A percentile compares a stretch with the other conserved stretches of the same genome.
Evolutionary conservation across 352 stramenopile genomes (phyloP).

Genomic region (Globisporangium camurandrum): DNA sequence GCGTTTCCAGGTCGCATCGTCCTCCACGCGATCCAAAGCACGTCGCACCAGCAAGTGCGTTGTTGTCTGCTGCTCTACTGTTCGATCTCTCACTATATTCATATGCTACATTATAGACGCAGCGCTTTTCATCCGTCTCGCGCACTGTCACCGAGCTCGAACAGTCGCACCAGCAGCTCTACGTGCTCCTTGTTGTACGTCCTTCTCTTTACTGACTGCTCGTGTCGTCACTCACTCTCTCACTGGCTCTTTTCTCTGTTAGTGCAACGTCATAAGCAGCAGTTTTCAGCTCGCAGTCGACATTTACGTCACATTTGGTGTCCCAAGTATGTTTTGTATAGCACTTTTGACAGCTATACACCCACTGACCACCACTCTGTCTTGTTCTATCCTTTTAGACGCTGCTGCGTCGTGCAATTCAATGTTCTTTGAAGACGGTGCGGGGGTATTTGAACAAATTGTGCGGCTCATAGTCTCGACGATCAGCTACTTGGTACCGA

Average conservation of each 20-base stretch:
- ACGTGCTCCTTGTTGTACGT: constrained; percentile 56
- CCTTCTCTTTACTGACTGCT: background rate
- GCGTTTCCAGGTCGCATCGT: constrained; percentile 47
- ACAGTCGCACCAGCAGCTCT: constrained; percentile 64
- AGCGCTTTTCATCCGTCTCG: constrained; percentile 24
- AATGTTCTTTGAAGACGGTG: constrained; percentile 66
- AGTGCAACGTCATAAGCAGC: constrained; percentile 64
- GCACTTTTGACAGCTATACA: too few relatives aligned
- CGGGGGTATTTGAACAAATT: constrained; percentile 44
- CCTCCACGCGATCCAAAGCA: constrained; percentile 51
- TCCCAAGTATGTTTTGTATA: too few relatives aligned
- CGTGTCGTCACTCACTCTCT: background rate
- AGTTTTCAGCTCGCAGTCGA: constrained; percentile 51
- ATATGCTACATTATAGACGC: constrained; percentile 19
- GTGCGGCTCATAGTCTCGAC: constrained; percentile 41
- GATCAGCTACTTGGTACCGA: constrained; percentile 47
- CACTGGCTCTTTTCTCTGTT: background rate
- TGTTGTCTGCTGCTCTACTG: too few relatives aligned
- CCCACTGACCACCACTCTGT: background rate
- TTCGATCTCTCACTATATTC: background rate
- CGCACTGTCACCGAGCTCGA: constrained; percentile 37
- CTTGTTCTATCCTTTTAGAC: constrained; percentile 9
- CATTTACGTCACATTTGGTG: constrained; percentile 51
- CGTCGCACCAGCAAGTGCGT: constrained; percentile 42
- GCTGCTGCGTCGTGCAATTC: constrained; percentile 41